Evolutionary conservation across 2,329 filamentous ascomycete genomes (phyloP), one percentile per base, ranked within the genome.

Genomic region (Xylaria sp.): DNA sequence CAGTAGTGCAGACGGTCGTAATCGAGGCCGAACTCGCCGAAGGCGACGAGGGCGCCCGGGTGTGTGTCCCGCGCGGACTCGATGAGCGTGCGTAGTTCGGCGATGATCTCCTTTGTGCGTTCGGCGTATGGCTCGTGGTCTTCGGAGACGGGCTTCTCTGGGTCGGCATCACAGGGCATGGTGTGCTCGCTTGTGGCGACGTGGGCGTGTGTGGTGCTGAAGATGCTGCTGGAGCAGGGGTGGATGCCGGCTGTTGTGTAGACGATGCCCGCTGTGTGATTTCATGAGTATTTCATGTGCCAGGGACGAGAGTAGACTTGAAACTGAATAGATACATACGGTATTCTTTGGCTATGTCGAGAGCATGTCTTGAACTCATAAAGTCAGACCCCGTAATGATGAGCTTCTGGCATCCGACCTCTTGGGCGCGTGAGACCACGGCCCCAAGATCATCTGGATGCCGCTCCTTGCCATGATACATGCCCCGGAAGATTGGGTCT

Each of bases 11-110:
- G 78, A 1, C 94, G 86, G 76, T 99, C 94, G 72, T 97, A 99
- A 76, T 99, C 94, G 3, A 99, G 87, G 1, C 94, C 94, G 63
- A 99, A 91, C 75, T 99, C 94, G 53, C 94, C 94, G 72, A 97
- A 92, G 5, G 94, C 93, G 0, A 91, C 87, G 47, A 90, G 80
- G 0, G 83, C 73, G 61, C 34, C 64, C 30, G 58, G 64, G 81
- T 60, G 59, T 55, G 63, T 48, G 9, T 34, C 51, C 16, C 84
- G 84, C 0, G 85, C 83, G 42, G 84, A 76, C 1, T 81, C 70
- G 3, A 92, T 84, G 2, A 97, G 78, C 5, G 76, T 70, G 50
- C 80, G 80, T n/a, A 97, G 81, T 35, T 83, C 80, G 0, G 75
- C 63, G 19, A 92, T 79, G 70, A 83, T 79, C 48, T 73, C 69